Evolutionary conservation across 768 basidiomycete genomes (phyloP).

Genomic region (Podaxis rugospora): DNA sequence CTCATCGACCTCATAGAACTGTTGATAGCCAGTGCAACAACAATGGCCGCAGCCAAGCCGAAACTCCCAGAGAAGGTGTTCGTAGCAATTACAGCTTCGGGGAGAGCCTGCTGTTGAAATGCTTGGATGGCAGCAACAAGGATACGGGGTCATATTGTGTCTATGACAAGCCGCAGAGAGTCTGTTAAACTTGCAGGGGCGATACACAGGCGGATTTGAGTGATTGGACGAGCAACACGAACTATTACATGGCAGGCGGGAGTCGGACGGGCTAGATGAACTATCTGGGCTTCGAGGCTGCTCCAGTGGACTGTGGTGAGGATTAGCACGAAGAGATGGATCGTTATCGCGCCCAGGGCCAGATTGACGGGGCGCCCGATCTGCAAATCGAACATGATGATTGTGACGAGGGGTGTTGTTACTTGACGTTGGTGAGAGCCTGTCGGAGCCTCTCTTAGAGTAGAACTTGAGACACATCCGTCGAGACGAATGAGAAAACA

Average conservation of each 20-base stretch:
- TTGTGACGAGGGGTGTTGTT: background rate
- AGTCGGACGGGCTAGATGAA: background rate
- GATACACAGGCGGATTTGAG: background rate
- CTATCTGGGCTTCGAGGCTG: background rate
- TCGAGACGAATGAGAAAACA: no score
- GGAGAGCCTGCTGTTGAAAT: no score
- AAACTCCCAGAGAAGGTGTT: no score
- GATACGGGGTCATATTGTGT: no score
- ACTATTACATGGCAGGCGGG: background rate
- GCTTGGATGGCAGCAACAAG: no score
- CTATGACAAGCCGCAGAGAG: no score
- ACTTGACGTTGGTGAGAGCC: background rate
- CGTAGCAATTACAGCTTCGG: no score
- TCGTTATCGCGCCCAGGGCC: background rate
- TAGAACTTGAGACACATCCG: background rate
- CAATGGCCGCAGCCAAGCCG: no score
- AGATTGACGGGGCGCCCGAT: background rate
- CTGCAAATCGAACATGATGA: background rate
- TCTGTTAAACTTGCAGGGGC: no score
- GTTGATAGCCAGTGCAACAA: no score
- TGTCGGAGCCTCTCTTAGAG: background rate
- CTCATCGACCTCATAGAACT: no score
- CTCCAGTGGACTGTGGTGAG: background rate
- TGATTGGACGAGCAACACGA: background rate
- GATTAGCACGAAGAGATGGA: background rate